These are phyloP conservation scores for Magnaporthiopsis poae DNA, from an alignment of 2,329 filamentous ascomycete species.

Conservation along the genomic window DNA sequence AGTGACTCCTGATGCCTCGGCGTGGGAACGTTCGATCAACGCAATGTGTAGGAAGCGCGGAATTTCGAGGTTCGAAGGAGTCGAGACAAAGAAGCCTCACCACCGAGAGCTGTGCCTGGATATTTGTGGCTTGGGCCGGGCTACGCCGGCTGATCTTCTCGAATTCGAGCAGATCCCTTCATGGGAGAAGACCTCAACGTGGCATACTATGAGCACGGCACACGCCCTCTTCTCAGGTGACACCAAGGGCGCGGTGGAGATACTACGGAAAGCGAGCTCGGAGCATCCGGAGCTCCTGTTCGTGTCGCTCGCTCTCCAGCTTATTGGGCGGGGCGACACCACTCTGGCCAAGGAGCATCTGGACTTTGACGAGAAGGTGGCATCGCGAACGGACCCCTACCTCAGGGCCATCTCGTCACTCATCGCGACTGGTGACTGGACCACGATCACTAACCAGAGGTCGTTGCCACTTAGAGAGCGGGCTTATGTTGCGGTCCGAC, in stretches of 20 bases:
- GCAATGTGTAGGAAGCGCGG: conserved; percentile 53
- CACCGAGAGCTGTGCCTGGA: conserved; percentile 67
- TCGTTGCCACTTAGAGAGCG: conserved; percentile 68
- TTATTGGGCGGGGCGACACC: conserved; percentile 43
- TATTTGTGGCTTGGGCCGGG: conserved; percentile 62
- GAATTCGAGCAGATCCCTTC: conserved; percentile 33
- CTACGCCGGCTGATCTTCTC: conserved; percentile 33
- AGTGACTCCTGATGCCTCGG: conserved; percentile 34
- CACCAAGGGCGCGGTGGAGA: conserved; percentile 56
- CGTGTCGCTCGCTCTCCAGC: conserved; percentile 55
- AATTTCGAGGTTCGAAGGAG: conserved; percentile 31
- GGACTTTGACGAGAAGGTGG: conserved; percentile 48
- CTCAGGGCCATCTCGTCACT: conserved; percentile 69
- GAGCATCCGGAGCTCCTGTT: conserved; percentile 57
- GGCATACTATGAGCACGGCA: conserved; percentile 65
- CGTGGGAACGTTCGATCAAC: conserved; percentile 54
- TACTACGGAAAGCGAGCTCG: conserved; percentile 58
- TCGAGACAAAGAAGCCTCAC: conserved; percentile 46
- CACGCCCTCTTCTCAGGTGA: conserved; percentile 66
- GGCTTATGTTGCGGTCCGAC: conserved; percentile 60
- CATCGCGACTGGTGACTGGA: conserved; percentile 69
- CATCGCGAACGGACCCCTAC: conserved; percentile 64
- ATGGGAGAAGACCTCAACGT: conserved; percentile 40
- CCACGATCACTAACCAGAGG: conserved; percentile 59
- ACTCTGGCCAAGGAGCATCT: conserved; percentile 37